These are phyloP conservation scores for Aphanomyces stellatus DNA, from an alignment of 352 stramenopile genomes.

Conservation along the genomic window DNA sequence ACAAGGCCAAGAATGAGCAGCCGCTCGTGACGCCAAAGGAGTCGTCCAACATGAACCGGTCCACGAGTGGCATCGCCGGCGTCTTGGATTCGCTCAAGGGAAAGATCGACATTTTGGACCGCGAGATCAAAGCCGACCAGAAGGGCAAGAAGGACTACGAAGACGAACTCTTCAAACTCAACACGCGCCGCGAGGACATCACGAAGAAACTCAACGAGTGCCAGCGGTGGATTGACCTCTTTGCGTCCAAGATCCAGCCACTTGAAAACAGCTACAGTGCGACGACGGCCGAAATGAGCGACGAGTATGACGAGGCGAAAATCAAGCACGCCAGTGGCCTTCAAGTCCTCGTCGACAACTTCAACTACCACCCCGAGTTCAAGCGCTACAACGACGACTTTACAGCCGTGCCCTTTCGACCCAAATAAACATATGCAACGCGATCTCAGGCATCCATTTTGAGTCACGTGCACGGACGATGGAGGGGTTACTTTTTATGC, in stretches of 20 bases:
- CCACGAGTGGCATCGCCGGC: conserved; percentile 57
- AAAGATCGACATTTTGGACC: conserved; percentile 48
- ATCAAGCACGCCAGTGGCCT: conserved; percentile 74
- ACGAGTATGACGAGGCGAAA: conserved; percentile 83
- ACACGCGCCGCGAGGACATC: conserved; percentile 42
- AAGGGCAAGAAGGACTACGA: conserved; percentile 76
- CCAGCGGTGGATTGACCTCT: conserved; percentile 51
- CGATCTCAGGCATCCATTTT: no score
- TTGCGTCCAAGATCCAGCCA: conserved; percentile 63
- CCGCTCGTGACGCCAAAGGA: conserved; percentile 46
- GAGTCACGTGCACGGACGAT: no score
- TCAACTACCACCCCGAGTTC: conserved; percentile 86
- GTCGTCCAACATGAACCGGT: conserved; percentile 55
- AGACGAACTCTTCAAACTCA: conserved; percentile 56
- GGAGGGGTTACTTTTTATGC: conserved; percentile 29
- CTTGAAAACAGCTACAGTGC: conserved; percentile 59
- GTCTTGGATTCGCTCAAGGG: conserved; percentile 50
- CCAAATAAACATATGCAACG: no score
- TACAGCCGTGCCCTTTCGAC: conserved; percentile 66
- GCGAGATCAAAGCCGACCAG: conserved; percentile 62
- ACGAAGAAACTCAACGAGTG: conserved; percentile 43
- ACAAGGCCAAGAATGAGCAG: conserved; percentile 34
- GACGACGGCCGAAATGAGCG: conserved; percentile 66
- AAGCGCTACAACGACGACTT: conserved; percentile 85
- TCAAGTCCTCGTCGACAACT: conserved; percentile 77